Percentiles rank a stretch among this genome's conserved stretches.
phyloP scores from a whole-genome alignment of 139 green algal species.

The Dunaliella primolecta region DNA sequence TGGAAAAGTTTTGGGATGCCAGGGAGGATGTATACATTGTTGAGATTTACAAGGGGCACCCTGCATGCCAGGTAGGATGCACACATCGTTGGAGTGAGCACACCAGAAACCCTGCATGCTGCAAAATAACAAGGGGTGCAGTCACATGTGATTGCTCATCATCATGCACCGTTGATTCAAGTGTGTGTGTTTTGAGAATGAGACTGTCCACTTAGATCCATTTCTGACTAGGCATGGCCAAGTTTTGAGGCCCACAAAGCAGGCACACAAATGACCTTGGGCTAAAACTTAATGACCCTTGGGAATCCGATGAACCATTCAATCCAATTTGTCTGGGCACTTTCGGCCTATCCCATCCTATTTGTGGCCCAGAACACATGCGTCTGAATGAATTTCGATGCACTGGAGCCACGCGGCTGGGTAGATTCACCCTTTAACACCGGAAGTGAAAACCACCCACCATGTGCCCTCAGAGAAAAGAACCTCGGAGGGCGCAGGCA shows the following conservation, averaged over 20 bases:
- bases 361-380: no score
- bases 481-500: no score
- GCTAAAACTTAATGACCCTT: no score
- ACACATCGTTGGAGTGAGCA: background rate
- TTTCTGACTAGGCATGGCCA: no score
- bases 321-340: no score
- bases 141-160: background rate
- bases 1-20: slow-evolving; percentile 75
- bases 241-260: background rate
- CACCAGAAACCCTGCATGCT: background rate
- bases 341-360: no score
- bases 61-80: background rate
- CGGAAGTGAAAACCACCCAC: no score
- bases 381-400: no score
- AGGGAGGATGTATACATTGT: slow-evolving; percentile 66
- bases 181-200: background rate
- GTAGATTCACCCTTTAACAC: no score
- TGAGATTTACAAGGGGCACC: slow-evolving; percentile 69
- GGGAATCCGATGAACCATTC: no score
- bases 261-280: no score
- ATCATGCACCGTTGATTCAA: background rate
- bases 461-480: background rate
- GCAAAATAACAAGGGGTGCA: slow-evolving; percentile 44
- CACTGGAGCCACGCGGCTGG: no score
- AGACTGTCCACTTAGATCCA: background rate